Base-by-base conservation (phyloP, 163 green algal genomes). In the Trebouxiophyceae sp. region DNA sequence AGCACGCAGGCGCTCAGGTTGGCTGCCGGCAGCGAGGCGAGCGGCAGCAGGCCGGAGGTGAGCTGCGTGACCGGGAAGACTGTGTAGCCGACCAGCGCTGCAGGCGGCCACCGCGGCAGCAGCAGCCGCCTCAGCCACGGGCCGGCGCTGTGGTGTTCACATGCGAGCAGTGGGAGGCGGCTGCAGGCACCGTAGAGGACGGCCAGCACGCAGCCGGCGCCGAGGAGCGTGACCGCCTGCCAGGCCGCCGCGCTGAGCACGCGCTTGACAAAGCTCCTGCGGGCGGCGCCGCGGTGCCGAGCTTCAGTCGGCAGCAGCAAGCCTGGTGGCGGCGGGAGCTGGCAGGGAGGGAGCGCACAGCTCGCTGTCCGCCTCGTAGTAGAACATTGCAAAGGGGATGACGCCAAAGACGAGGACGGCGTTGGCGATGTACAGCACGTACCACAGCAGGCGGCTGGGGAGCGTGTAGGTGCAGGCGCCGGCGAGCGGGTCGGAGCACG, bases 351-450 rank as follows among this genome's bases (percentile, higher is more conserved):
- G n/a, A n/a, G 31, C 83, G 46, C 46, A 95, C 87, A 82, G 85
- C 19, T 98, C 93, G 46, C 75, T 86, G 76, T 97, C 93, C 0
- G 81, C 87, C 76, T 98, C 93, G 63, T 98, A 99, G 77, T 92
- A 97, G 75, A 98, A 99, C 24, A 97, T 76, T 26, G 87, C 86
- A 80, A 98, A 97, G 24, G 93, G 93, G 50, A 95, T 87, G 62
- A 96, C 70, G n/a, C 90, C 60, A 54, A 91, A 94, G 16, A 87
- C 78, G 26, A 97, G 67, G 26, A 95, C 77, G 22, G 89, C 80
- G 67, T 84, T 93, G 5, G 74, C 67, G 33, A 97, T 96, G 83
- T 95, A 97, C 12, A 87, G 70, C 5, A 77, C 76, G 47, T 91
- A 83, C 93, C 93, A 99, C 44, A 99, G 72, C 63, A 82, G 44